These are phyloP conservation scores for Ganoderma resinaceum DNA, from an alignment of 1,284 basidiomycete species.

Conservation along the genomic window DNA sequence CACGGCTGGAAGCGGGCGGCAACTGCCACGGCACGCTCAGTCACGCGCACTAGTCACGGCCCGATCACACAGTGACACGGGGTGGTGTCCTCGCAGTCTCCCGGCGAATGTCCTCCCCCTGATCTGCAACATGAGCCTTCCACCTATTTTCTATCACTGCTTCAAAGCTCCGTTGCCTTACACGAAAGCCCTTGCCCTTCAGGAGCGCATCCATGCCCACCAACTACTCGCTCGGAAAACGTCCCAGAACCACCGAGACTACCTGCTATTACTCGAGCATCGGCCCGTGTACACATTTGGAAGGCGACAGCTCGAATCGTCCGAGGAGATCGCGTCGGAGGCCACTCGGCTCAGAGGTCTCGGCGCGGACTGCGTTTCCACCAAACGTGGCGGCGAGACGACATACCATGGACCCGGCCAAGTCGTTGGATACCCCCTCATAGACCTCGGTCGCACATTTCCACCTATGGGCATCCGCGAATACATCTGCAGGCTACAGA, in stretches of 20 bases:
- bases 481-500: slow-evolving; percentile 79
- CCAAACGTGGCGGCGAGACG: slow-evolving; percentile 90
- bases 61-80: background rate
- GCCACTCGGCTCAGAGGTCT: slow-evolving; percentile 70
- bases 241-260: slow-evolving; percentile 58
- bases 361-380: slow-evolving; percentile 89
- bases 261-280: slow-evolving; percentile 83
- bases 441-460: slow-evolving; percentile 74
- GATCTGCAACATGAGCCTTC: slow-evolving; percentile 33
- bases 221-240: slow-evolving; percentile 61
- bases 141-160: slow-evolving; percentile 80
- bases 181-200: slow-evolving; percentile 68
- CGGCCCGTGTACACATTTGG: slow-evolving; percentile 95
- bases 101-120: background rate
- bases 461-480: slow-evolving; percentile 62
- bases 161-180: slow-evolving; percentile 81
- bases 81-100: background rate
- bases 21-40: background rate
- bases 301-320: slow-evolving; percentile 69
- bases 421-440: slow-evolving; percentile 93
- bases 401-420: slow-evolving; percentile 99
- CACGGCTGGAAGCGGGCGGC: background rate
- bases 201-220: slow-evolving; percentile 71
- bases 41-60: background rate
- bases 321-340: slow-evolving; percentile 69